Base-by-base conservation (phyloP, 192 early-diverging fungal genomes). In the Linderina pennispora region DNA sequence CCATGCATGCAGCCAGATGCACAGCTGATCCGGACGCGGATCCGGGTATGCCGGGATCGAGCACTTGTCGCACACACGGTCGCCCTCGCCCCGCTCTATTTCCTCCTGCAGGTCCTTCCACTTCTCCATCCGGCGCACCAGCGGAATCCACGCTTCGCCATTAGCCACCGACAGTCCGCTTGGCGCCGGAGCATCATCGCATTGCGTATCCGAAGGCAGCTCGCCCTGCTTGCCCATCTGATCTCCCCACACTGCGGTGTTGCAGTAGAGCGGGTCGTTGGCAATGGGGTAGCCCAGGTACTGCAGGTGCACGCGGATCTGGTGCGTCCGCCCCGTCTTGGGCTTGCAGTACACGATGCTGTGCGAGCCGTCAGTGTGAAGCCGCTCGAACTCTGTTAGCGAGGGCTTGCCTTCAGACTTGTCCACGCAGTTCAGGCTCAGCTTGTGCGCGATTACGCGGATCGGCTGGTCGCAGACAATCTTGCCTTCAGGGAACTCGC, bases 261-360 rank as follows among this genome's bases (percentile, higher is more conserved):
- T 80, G 37, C 82, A 77, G 64, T 98, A 98, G 2, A 97, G 49
- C 10, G 96, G 96, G 53, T 98, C 96, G 52, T 98, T 97, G 16
- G 86, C 90, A 43, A 98, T 96, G 1, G 94, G 92, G 42, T 80
- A 78, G 4, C 96, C 96, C 0, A 98, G 76, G 52, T 81, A 93
- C 67, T 92, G 89, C 23, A 98, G 57, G 51, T 98, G 96, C 34
- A 98, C 94, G 23, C 96, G 83, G 48, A 98, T 97, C 69, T 98
- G 96, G 46, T 98, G 96, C 10, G 94, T 97, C 22, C 96, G 72
- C 1, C 96, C 96, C 0, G 94, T 96, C 14, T 89, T 55, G 1
- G 96, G 96, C 34, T 79, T 64, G 48, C 88, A 89, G 46, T 77
- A 62, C 8, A 97, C 86, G 3, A 94, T 76, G 24, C 87, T 89